Base-by-base conservation (phyloP, 2,329 filamentous ascomycete genomes). In the Alternaria brassicae region DNA sequence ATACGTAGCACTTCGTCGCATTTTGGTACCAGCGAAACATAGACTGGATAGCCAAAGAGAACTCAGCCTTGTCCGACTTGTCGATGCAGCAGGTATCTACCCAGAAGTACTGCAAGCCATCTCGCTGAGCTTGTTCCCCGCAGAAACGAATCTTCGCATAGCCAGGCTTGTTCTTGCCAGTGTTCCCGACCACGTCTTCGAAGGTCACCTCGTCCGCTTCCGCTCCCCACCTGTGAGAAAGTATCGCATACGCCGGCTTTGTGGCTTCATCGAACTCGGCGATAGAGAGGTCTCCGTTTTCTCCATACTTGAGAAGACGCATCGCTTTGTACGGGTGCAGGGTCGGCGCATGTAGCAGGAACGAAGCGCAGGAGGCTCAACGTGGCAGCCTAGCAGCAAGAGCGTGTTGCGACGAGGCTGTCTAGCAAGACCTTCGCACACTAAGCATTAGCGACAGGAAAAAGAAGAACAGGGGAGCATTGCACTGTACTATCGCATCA, bases 181-280 rank as follows among this genome's bases (percentile, higher is more conserved):
- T 53, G 23, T 40, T 19, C 23, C 48, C 10, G 30, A 28, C 37
- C 13, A 71, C 13, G 40, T 73, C 66, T 40, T 61, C 34, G 45
- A 70, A 72, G 32, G 51, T 67, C 23, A 75, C 61, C 56, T 77
- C 72, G 12, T 72, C 70, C 19, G 34, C 49, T 21, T 71, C 63
- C 6, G 62, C 61, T 40, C 52, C 53, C 72, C 72, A 75, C 9
- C 17, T 37, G 61, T 73, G 58, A 71, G 73, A 76, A 72, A 30
- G 69, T 68, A 60, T 77, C 72, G 45, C 51, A 32, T 59, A 59
- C 13, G 2, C 25, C 15, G 53, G 59, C 53, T n/a, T 61, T 17
- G 17, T 36, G 28, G 32, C 25, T 12, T 49, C 41, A n/a, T 44
- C 17, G 27, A 53, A 56, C 10, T 40, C 25, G 23, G 34, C 52